Base-by-base conservation (phyloP, 176 grass and related monocot species). In the Olyra latifolia region DNA sequence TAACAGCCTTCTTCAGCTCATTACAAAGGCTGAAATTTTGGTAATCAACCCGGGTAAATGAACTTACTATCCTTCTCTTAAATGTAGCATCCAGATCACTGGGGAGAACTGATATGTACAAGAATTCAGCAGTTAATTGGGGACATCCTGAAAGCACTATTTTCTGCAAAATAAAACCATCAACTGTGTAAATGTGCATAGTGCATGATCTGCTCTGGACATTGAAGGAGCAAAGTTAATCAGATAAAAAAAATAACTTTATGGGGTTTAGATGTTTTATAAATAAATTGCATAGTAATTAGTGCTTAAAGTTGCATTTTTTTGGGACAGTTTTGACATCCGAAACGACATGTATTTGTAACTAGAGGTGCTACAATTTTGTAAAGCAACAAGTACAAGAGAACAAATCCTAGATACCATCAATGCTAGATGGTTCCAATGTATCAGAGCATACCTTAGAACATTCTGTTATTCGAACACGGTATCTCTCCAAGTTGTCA, bases 121-220 rank as follows among this genome's bases (percentile, higher is more conserved):
- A 70, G 46, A 88, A 77, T 73, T 75, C 77, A 3, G 71, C 35
- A 71, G 88, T 90, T 79, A 93, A 79, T 11, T 93, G 91, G 35
- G 81, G 74, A 43, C 91, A 93, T 76, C 88, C 82, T 16, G 88
- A 79, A 86, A 90, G 88, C 17, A 88, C 49, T 60, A 93, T 83
- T 82, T 88, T 88, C 88, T 93, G 91, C 56, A 87, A 83, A 58
- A 87, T 3, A 73, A 82, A 86, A 79, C 8, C 10, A 19, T 28
- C 54, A 62, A 42, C 25, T 16, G 19, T 83, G 9, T 79, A 59
- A 41, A 12, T 74, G 58, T 1, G 22, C 29, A 61, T 24, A 50
- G 29, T 52, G 48, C 62, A 74, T 83, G 42, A 66, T 69, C n/a
- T 74, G 15, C 20, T 58, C 10, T 16, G 2, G 29, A 72, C 1